Evolutionary conservation across 139 green algal species (phyloP).

Genomic region (Micractinium conductrix): DNA sequence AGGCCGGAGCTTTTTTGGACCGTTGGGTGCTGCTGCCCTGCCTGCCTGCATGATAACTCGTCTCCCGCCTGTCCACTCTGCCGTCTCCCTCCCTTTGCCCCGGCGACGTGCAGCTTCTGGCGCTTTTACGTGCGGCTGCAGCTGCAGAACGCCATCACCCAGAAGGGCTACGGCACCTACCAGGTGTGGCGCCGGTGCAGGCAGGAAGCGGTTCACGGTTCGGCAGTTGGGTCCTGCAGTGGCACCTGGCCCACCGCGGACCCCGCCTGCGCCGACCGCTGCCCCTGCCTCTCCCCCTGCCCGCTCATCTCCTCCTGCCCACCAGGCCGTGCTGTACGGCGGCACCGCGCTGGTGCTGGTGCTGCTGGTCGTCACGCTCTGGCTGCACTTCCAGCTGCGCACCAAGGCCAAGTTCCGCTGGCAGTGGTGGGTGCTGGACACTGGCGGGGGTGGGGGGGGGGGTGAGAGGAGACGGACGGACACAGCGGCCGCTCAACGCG

Average conservation of each 20-base stretch:
- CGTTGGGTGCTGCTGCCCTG: no score
- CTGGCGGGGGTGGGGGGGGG: not conserved
- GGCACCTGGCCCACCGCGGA: not conserved
- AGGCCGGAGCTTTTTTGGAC: no score
- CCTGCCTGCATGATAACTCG: no score
- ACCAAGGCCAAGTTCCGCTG: slow-evolving; percentile 1
- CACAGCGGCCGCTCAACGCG: no score
- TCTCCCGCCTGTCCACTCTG: not conserved
- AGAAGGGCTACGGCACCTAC: not conserved
- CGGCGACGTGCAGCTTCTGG: not conserved
- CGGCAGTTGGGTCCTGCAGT: no score
- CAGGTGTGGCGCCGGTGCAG: no score
- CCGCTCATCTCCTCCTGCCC: no score
- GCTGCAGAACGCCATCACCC: slow-evolving; percentile 4
- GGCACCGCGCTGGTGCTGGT: not conserved
- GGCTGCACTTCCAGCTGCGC: not conserved
- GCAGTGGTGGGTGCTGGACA: slow-evolving; percentile 5
- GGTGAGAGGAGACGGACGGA: no score
- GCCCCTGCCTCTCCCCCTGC: no score
- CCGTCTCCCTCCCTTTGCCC: no score
- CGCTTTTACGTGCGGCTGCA: slow-evolving; percentile 19
- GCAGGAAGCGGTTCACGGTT: no score
- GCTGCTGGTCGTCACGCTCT: not conserved
- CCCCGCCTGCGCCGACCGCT: not conserved
- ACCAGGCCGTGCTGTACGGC: slow-evolving; percentile 5